Conservation (phyloP, 2,329 filamentous ascomycete genomes). For the Diaporthe sp. region DNA sequence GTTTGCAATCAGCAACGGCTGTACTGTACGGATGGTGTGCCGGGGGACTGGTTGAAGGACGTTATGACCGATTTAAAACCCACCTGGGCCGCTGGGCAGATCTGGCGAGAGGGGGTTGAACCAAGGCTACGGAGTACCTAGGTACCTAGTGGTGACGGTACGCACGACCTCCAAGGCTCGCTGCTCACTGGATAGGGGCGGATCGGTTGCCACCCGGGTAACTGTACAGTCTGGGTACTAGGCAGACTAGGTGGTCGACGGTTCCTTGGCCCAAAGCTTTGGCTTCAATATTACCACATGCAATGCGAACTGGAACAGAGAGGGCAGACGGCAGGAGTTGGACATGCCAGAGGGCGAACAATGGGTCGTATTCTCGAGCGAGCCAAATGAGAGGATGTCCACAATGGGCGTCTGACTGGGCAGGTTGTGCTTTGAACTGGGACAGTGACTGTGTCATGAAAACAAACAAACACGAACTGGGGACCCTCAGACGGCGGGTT, state of each 20-base stretch:
- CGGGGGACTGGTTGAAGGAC: background rate
- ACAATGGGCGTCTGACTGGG: background rate
- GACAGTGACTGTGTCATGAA: constrained; percentile 3
- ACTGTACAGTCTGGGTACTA: background rate
- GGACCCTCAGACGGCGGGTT: constrained; percentile 1
- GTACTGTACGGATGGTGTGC: background rate
- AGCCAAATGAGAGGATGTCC: background rate
- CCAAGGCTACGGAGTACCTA: background rate
- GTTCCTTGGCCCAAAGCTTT: background rate
- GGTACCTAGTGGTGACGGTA: constrained; percentile 4
- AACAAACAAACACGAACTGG: constrained; percentile 22
- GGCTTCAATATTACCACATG: background rate
- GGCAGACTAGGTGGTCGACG: background rate
- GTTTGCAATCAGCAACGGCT: constrained; percentile 11
- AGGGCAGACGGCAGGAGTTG: background rate
- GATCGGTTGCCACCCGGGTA: constrained; percentile 4
- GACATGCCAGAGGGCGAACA: background rate
- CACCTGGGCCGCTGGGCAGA: background rate
- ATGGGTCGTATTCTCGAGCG: background rate
- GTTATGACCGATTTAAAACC: constrained; percentile 13
- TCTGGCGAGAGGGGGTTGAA: constrained; percentile 1
- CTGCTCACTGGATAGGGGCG: background rate
- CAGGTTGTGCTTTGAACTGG: background rate
- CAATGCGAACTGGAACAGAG: background rate
- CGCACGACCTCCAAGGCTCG: background rate